Base-by-base conservation (phyloP, 306 rosid species). In the Herpetospermum pedunculosum region DNA sequence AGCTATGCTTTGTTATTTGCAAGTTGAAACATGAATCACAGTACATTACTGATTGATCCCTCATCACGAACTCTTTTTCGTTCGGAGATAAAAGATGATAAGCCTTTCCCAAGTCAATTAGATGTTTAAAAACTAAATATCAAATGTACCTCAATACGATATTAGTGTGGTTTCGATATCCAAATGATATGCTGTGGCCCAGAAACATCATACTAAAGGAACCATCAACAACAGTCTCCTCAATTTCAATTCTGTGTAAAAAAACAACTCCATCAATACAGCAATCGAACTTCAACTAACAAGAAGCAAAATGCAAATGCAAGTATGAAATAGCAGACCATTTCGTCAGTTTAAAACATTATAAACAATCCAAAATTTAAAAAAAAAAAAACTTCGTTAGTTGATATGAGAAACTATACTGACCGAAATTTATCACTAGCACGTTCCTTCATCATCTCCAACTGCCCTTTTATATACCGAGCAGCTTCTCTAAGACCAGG, bases 401-500 rank as follows among this genome's bases (percentile, higher is more conserved):
- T 25, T 2, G 21, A 41, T 6, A 60, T 48, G 23, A 30, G 6
- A 30, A 75, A 34, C 60, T 14, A 18, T 38, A 74, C 49, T 58
- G 59, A 94, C 97, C 97, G 90, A 77, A 85, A 11, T 57, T 87
- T 83, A 75, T 88, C 73, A 43, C 78, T 83, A 53, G 92, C 95
- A 81, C 96, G 88, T 14, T 83, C 87, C 86, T 89, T 87, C 58
- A 88, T 59, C 79, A 44, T 67, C 80, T 85, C 96, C 78, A 95
- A 77, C 80, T 88, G 96, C 26, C 83, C 84, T 77, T 72, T 82
- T 49, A 95, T 91, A 78, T 95, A 95, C 2, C 79, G 68, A 72
- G 96, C 96, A 68, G 97, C 99, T 84, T 83, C 81, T 75, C 75
- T 88, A 77, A 91, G 81, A 50, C 99, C 99, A 81, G 96, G 96